Base-by-base conservation (phyloP, 2,329 filamentous ascomycete species). In the Endocalyx cinctus region DNA sequence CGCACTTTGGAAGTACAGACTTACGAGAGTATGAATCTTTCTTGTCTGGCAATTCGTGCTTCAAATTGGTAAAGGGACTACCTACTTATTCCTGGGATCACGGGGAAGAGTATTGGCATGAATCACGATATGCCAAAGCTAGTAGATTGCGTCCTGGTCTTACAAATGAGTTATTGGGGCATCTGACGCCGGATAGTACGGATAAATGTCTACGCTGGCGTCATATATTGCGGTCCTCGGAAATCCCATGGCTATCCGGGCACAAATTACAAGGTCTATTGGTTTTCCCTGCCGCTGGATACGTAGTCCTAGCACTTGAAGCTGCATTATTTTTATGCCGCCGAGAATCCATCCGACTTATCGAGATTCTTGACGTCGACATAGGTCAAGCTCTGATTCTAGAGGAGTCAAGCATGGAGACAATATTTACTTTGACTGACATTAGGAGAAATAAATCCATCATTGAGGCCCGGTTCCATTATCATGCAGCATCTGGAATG, bases 51-150 rank as follows among this genome's bases (percentile, higher is more conserved):
- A n/a, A n/a, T n/a, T n/a, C n/a, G n/a, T n/a, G n/a, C n/a, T n/a
- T n/a, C n/a, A n/a, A n/a, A 14, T 16, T 43, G 3, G 10, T 46
- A 5, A 41, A 35, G 12, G 34, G 27, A 2, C 31, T 46, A 2
- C 46, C 46, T 2, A 14, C 35, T 4, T 48, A 48, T 18, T 26
- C n/a, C 1, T 48, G 43, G 41, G 34, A 46, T n/a, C 43, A 48
- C 14, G 20, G 20, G 4, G 26, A 8, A 2, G 18, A 16, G 7
- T 31, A 40, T n/a, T 42, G 39, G 39, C 23, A 40, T 12, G 42
- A 43, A 19, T 39, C 39, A 1, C 36, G 35, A 2, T 12, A n/a
- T n/a, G n/a, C n/a, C n/a, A n/a, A n/a, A n/a, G n/a, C n/a, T n/a
- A n/a, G n/a, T n/a, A n/a, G n/a, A n/a, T n/a, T n/a, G n/a, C n/a